phyloP scores from a whole-genome alignment of 2,329 filamentous ascomycete species.

The Fusarium proliferatum region DNA sequence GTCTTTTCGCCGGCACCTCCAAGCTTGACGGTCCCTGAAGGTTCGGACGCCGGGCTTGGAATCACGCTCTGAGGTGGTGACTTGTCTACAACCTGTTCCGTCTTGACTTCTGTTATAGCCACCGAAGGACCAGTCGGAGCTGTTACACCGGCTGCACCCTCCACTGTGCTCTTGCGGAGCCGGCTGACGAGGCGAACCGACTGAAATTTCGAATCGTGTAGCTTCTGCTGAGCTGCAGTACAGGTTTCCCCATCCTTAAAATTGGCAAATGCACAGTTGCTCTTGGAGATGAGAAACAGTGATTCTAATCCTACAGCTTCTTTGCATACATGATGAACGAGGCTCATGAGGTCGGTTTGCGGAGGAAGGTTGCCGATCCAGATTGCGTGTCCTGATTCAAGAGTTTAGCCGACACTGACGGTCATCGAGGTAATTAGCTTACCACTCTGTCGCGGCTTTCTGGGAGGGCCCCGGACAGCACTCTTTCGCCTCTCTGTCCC shows the following conservation, averaged over 20 bases:
- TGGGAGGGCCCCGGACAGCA: conserved; percentile 50
- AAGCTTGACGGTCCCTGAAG: neutral
- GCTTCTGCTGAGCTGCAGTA: conserved; percentile 78
- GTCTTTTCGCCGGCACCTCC: conserved; percentile 14
- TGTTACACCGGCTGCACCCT: conserved; percentile 58
- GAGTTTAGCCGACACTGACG: conserved; percentile 8
- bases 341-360: conserved; percentile 79
- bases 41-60: conserved; percentile 7
- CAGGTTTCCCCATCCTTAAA: conserved; percentile 86
- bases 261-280: conserved; percentile 97
- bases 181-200: conserved; percentile 88
- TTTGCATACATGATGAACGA: conserved; percentile 92
- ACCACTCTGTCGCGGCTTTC: conserved; percentile 69
- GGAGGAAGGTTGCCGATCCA: conserved; percentile 97
- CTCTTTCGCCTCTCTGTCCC: conserved; percentile 39
- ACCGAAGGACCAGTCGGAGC: conserved; percentile 67
- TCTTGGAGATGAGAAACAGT: conserved; percentile 94
- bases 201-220: conserved; percentile 92
- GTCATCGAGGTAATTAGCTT: conserved; percentile 46
- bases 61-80: conserved; percentile 1
- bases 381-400: conserved; percentile 77
- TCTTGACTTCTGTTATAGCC: conserved; percentile 45
- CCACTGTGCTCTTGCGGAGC: conserved; percentile 69
- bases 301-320: conserved; percentile 85
- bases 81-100: conserved; percentile 22